Evolutionary conservation across 768 basidiomycete genomes (phyloP).

Genomic region (Hygrocybe punicea): DNA sequence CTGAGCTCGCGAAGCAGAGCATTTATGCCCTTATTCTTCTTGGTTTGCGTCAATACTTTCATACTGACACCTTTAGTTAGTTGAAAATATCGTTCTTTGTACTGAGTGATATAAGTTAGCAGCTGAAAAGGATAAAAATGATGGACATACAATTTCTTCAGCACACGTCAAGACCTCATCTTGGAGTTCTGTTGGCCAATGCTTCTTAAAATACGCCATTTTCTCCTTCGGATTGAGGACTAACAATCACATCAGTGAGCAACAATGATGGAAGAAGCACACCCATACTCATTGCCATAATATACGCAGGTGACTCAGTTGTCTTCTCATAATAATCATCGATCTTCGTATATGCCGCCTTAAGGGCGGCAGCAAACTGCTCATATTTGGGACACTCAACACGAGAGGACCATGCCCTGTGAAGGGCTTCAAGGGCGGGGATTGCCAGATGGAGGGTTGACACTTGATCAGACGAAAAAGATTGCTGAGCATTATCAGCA

Average conservation of each 20-base stretch:
- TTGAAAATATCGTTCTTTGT: constrained; percentile 10
- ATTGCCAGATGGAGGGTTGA: constrained; percentile 29
- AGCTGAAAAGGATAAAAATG: background rate
- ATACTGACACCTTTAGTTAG: too few relatives aligned
- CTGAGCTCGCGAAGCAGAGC: too few relatives aligned
- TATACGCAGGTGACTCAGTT: too few relatives aligned
- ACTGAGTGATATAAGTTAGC: constrained; percentile 4
- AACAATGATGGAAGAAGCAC: background rate
- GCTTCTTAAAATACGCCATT: constrained; percentile 21
- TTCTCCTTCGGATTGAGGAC: constrained; percentile 27
- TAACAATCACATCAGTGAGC: constrained; percentile 5
- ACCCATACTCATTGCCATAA: constrained; percentile 27
- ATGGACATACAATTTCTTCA: constrained; percentile 16
- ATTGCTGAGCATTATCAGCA: too few relatives aligned
- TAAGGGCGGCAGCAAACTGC: constrained; percentile 20
- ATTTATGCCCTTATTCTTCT: too few relatives aligned
- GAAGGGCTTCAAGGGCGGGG: constrained; percentile 33
- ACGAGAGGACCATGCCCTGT: constrained; percentile 25
- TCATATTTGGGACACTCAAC: constrained; percentile 14
- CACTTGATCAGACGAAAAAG: constrained; percentile 29
- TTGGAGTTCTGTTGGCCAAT: constrained; percentile 24
- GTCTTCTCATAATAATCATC: constrained; percentile 32
- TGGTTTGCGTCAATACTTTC: too few relatives aligned
- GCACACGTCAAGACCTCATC: constrained; percentile 9
- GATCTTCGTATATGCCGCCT: constrained; percentile 26